Conservation (phyloP, 2,329 filamentous ascomycete genomes). For the Emericellopsis atlantica region DNA sequence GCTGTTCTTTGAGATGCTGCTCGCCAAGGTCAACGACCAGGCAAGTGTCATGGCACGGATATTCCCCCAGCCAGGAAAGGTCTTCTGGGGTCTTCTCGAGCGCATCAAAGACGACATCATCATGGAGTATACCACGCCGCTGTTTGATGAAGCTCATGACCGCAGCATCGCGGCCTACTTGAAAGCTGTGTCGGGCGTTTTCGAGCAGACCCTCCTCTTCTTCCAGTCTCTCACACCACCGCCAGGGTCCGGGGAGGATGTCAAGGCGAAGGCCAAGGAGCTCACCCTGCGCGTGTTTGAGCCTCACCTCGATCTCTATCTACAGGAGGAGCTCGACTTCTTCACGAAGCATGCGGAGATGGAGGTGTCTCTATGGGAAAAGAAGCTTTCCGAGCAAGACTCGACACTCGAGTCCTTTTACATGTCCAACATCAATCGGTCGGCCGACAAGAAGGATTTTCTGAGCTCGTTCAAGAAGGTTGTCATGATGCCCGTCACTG, state of each 20-base stretch:
- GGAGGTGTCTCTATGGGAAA: conserved; percentile 79
- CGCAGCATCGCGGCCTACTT: conserved; percentile 66
- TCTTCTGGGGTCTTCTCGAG: conserved; percentile 69
- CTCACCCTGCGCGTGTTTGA: conserved; percentile 69
- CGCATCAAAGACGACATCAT: conserved; percentile 76
- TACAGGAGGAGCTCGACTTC: conserved; percentile 80
- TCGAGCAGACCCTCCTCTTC: conserved; percentile 74
- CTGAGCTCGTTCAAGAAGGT: conserved; percentile 95
- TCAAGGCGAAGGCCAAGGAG: conserved; percentile 51
- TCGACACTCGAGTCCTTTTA: conserved; percentile 85
- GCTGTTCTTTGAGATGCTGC: conserved; percentile 65
- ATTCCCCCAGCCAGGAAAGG: conserved; percentile 58
- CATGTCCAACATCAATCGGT: conserved; percentile 89
- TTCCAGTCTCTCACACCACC: conserved; percentile 58
- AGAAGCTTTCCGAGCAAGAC: conserved; percentile 81
- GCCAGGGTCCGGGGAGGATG: conserved; percentile 31
- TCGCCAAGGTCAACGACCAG: conserved; percentile 72
- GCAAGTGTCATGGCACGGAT: conserved; percentile 66
- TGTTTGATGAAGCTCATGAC: conserved; percentile 81
- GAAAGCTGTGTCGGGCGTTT: conserved; percentile 75
- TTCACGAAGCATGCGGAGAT: conserved; percentile 67
- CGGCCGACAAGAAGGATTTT: conserved; percentile 94
- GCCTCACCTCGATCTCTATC: conserved; percentile 83
- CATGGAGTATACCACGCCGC: conserved; percentile 69
- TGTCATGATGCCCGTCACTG: conserved; percentile 96